Percentiles rank a stretch among this genome's conserved stretches.
Conservation (phyloP, 2,329 filamentous ascomycete species). For the Penicillium sp. region DNA sequence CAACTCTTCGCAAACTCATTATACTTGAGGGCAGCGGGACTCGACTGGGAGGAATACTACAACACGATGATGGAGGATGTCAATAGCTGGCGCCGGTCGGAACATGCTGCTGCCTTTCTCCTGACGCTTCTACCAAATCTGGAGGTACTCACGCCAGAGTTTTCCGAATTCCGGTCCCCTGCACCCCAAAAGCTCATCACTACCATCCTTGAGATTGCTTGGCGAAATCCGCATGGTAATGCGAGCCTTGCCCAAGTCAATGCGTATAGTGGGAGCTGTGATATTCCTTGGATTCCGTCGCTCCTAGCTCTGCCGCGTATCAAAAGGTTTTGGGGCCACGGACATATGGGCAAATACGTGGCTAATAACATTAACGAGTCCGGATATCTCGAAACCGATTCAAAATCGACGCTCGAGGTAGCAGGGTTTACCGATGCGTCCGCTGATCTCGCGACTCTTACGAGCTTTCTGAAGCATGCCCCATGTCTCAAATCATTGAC, state of each 20-base stretch:
- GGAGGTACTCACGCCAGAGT: conserved; percentile 6
- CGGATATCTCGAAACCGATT: background rate
- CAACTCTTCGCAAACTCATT: conserved; percentile 7
- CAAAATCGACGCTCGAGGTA: background rate
- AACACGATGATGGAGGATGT: conserved; percentile 5
- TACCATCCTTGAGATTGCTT: conserved; percentile 2
- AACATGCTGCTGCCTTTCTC: conserved; percentile 9
- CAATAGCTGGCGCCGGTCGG: conserved; percentile 6
- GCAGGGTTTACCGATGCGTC: background rate
- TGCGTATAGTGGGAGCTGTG: conserved; percentile 8
- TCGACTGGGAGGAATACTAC: conserved; percentile 9
- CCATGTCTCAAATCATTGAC: conserved; percentile 9
- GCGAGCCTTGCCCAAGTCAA: conserved; percentile 5
- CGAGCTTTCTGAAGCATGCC: background rate
- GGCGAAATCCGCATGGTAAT: conserved; percentile 9
- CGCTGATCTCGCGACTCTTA: background rate
- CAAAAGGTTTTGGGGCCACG: conserved; percentile 22
- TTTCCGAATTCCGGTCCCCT: conserved; percentile 7
- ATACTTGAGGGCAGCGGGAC: conserved; percentile 5
- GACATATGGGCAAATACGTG: conserved; percentile 37
- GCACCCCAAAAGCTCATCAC: conserved; percentile 9
- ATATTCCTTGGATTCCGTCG: conserved; percentile 3
- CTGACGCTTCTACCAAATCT: conserved; percentile 9
- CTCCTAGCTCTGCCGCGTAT: conserved; percentile 23
- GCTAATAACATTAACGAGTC: conserved; percentile 4